phyloP scores from a whole-genome alignment of 2,329 filamentous ascomycete genomes.

The Periglandula ipomoeae region DNA sequence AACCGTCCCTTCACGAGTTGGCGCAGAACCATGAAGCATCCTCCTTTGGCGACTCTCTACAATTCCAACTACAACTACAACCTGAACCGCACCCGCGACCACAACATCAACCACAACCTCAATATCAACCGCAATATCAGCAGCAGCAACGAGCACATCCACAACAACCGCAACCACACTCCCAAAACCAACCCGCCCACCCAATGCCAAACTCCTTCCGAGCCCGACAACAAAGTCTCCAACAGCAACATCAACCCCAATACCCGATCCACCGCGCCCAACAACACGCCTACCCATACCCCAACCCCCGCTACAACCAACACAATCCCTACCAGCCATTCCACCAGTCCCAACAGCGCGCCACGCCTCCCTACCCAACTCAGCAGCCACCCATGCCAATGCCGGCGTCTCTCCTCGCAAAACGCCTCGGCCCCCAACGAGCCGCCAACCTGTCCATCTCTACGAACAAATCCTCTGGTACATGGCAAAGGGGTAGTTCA shows the following conservation, averaged over 20 bases:
- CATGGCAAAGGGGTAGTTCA: constrained; percentile 6
- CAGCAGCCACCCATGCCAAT: too few species aligned
- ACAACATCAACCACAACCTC: too few species aligned
- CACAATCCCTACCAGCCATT: constrained; percentile 12
- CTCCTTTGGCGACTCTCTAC: neutral
- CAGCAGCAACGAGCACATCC: too few species aligned
- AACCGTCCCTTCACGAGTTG: neutral
- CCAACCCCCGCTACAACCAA: neutral
- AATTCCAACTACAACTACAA: neutral
- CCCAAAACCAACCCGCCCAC: neutral
- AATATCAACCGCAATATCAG: too few species aligned
- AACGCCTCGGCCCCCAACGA: constrained; percentile 40
- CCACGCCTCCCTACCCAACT: too few species aligned
- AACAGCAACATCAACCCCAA: constrained; percentile 11
- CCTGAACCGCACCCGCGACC: neutral
- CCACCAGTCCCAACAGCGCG: constrained; percentile 3
- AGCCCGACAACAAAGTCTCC: constrained; percentile 6
- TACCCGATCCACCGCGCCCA: constrained; percentile 5
- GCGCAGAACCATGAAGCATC: neutral
- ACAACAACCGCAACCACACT: neutral
- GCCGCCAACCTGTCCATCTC: constrained; percentile 37
- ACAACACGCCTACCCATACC: constrained; percentile 6
- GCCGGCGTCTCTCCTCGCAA: constrained; percentile 37
- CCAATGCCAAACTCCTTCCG: constrained; percentile 8
- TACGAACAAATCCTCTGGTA: constrained; percentile 8